Evolutionary conservation across 1,284 basidiomycete genomes (phyloP), one percentile per base, ranked within the genome.

Genomic region (Vanrija pseudolonga): DNA sequence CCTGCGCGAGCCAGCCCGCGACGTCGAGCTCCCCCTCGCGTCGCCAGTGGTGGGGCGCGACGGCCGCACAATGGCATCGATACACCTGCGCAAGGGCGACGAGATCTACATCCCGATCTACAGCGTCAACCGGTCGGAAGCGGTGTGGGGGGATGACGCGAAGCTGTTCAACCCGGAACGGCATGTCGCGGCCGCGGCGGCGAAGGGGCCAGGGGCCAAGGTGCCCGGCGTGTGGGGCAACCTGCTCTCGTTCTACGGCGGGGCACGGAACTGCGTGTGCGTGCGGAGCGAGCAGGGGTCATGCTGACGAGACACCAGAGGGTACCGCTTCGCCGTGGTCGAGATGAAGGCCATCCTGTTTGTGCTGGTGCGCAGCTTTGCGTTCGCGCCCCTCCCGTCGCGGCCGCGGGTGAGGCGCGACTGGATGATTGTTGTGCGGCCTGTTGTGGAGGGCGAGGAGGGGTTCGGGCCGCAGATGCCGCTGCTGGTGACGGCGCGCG

Each of bases 91-190:
- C 5, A 69, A 70, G 49, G 71, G 69, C 17, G 63, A 65, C 14
- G 53, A 59, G 1, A 46, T 73, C 37, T 65, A 74, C 53, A 56
- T 76, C 39, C 69, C 55, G 7, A 56, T 60, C 48, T 55, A 52
- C 50, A 44, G 45, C 7, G 79, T 88, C 61, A 87, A 90, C 74
- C 82, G 81, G 60, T 79, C 78, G 55, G 65, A 65, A 47, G 76
- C 76, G 32, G 74, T 88, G 45, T 91, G 86, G 83, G 88, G 89
- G 4, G 74, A 78, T 23, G 85, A 90, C 70, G 86, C 85, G n/a
- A 68, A 75, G 26, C 77, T 78, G 56, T 89, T 89, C 77, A 82
- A 72, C 50, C 72, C 72, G 1, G 63, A 67, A 28, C 55, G 72
- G 28, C 18, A 54, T 44, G 51, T 57, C 19, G 50, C 50, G 18